Conservation (phyloP, 2,329 filamentous ascomycete species). For the Hymenoscyphus linearis region DNA sequence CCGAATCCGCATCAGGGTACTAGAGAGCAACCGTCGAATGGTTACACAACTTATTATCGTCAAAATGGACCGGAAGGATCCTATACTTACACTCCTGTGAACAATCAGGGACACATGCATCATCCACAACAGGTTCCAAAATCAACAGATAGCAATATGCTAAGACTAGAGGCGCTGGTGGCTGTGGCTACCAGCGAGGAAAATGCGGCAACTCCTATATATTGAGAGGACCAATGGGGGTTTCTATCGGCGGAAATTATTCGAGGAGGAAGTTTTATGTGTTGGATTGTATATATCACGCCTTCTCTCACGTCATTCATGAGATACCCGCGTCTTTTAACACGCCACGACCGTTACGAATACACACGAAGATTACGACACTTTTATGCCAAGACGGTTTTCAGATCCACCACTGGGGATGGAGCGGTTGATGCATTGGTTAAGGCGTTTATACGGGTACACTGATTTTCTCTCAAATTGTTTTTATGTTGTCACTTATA, state of each 20-base stretch:
- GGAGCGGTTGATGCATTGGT: not conserved
- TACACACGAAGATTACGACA: conserved; percentile 11
- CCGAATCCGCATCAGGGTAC: conserved; percentile 17
- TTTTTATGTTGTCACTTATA: not conserved
- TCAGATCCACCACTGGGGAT: not conserved
- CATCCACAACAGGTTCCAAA: conserved; percentile 31
- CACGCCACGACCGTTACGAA: conserved; percentile 21
- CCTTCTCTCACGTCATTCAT: conserved; percentile 18
- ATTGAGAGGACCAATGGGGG: conserved; percentile 14
- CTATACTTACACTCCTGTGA: conserved; percentile 25
- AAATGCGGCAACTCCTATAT: conserved; percentile 32
- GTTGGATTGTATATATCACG: conserved; percentile 23
- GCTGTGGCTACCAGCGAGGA: conserved; percentile 58
- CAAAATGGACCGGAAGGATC: conserved; percentile 15
- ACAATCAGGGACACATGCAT: conserved; percentile 32
- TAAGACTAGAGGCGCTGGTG: conserved; percentile 56
- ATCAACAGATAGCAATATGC: conserved; percentile 42
- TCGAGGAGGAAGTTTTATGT: conserved; percentile 10
- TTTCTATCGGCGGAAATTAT: not conserved
- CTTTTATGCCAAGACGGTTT: not conserved
- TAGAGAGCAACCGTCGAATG: conserved; percentile 17
- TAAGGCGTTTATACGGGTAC: not conserved
- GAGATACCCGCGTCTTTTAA: conserved; percentile 26
- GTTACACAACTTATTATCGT: conserved; percentile 28
- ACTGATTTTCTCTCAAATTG: not conserved